Evolutionary conservation across 495 filamentous ascomycete species (phyloP).

Genomic region (Chaetomidium leptoderma): DNA sequence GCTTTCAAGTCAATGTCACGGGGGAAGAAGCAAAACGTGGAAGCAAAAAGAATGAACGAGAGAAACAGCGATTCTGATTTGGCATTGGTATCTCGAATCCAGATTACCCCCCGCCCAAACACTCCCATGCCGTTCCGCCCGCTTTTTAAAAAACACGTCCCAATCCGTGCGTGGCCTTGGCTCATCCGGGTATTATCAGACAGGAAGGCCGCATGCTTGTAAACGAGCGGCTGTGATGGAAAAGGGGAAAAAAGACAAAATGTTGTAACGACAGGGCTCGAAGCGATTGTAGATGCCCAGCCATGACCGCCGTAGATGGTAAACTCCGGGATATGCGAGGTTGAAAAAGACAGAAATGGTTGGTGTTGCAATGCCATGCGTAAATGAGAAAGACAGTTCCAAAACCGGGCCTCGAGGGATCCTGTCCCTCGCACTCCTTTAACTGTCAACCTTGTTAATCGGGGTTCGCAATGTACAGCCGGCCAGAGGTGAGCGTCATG

Average conservation of each 20-base stretch:
- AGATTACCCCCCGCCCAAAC: neutral
- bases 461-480: conserved; percentile 92
- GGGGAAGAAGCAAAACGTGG: neutral
- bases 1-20: neutral
- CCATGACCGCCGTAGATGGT: neutral
- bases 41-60: neutral
- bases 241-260: neutral
- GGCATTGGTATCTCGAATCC: neutral
- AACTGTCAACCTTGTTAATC: conserved; percentile 48
- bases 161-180: neutral
- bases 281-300: conserved; percentile 5
- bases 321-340: conserved; percentile 3
- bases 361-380: neutral
- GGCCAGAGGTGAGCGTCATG: conserved; percentile 71
- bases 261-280: neutral
- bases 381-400: neutral
- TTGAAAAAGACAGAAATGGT: neutral
- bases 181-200: conserved; percentile 7
- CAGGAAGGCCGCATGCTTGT: neutral
- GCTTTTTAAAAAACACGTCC: neutral
- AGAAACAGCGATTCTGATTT: neutral
- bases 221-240: conserved; percentile 3
- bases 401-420: neutral
- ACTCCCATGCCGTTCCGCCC: neutral
- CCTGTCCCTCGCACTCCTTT: neutral